Base-by-base conservation (phyloP, 371 early-diverging fungal genomes). In the Apophysomyces variabilis region DNA sequence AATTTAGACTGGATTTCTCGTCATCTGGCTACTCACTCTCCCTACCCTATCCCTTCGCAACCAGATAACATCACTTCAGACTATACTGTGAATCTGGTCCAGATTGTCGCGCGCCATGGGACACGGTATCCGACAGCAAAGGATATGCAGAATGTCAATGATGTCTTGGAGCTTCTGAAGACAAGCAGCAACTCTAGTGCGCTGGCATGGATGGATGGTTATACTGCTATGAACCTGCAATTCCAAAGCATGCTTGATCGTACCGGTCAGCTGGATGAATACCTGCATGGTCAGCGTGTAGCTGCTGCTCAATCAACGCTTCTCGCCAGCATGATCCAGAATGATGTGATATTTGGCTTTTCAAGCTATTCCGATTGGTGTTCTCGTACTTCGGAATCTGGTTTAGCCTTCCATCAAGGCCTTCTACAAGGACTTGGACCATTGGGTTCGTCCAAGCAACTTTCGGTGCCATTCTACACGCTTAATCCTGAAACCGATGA, bases 61-160 rank as follows among this genome's bases (percentile, higher is more conserved):
- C 46, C 46, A 4, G 61, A 61, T 12, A 61, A 26, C 21, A 61
- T 61, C 37, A 44, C 61, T 37, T n/a, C 43, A 0, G 26, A 44
- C 8, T 61, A 61, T 35, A 32, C 50, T 32, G 18, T 75, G 8
- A 61, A 68, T 11, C 78, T 75, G 38, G 47, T 73, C 0, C 78
- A 78, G 35, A n/a, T 73, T 5, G 50, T 78, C 9, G 61, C 69
- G 41, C 76, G 78, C 7, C 78, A 75, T 46, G 78, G 78, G 11
- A 70, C 73, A 5, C 71, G 78, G 0, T 75, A 69, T 38, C 71
- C 78, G 1, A 67, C 61, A 0, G 36, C 26, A 9, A 66, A 62
- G 8, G 69, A 72, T 35, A 71, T 68, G 5, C 36, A 58, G 5
- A 65, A 65, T 14, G 68, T 78, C 26, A 45, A 64, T 4, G 38